phyloP scores from a whole-genome alignment of 75 land plant genomes.

The Isoetes taiwanensis region DNA sequence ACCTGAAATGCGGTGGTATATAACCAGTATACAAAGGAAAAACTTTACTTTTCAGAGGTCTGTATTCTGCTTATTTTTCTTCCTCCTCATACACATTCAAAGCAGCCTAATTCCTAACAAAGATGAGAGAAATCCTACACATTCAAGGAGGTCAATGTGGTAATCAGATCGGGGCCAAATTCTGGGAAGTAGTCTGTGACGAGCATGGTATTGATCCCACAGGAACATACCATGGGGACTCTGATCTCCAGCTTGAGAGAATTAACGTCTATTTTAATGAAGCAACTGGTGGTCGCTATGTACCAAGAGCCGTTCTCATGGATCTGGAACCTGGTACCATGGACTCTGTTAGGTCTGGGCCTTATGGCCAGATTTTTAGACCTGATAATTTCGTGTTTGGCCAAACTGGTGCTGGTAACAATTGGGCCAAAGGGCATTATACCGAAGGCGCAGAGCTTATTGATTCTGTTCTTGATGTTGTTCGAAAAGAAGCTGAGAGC shows the following conservation, averaged over 20 bases:
- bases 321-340: slow-evolving; percentile 58
- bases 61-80: too few species aligned
- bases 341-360: slow-evolving; percentile 49
- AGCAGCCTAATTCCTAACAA: too few species aligned
- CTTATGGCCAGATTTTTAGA: slow-evolving; percentile 26
- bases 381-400: slow-evolving; percentile 30
- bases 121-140: background rate
- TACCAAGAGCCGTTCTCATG: too few species aligned
- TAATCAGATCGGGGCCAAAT: slow-evolving; percentile 52
- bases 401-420: slow-evolving; percentile 28
- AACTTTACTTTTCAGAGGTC: too few species aligned
- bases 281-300: slow-evolving; percentile 22
- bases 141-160: slow-evolving; percentile 37
- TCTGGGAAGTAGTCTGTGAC: too few species aligned
- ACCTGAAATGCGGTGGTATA: too few species aligned
- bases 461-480: slow-evolving; percentile 56
- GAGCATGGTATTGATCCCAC: too few species aligned
- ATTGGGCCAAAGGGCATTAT: slow-evolving; percentile 52
- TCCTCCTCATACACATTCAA: too few species aligned
- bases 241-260: slow-evolving; percentile 44
- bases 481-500: slow-evolving; percentile 50
- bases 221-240: slow-evolving; percentile 36
- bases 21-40: too few species aligned
- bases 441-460: slow-evolving; percentile 59
- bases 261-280: slow-evolving; percentile 53